A percentile compares a stretch with the other conserved stretches of the same genome.
These are phyloP conservation scores for Fusarium piperis DNA, from an alignment of 2,329 filamentous ascomycete species.

Conservation along the genomic window DNA sequence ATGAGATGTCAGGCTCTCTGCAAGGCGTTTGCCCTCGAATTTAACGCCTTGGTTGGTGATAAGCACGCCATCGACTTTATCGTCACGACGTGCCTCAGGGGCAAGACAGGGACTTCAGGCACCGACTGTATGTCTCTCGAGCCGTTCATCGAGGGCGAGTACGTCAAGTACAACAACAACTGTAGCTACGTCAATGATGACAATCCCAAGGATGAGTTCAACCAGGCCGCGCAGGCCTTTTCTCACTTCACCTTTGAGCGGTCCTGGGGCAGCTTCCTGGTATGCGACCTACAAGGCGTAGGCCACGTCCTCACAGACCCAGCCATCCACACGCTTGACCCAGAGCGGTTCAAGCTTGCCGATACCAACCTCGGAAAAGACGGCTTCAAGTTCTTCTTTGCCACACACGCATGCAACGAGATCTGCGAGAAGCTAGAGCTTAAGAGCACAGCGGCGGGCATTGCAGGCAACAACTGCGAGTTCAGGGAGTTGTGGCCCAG, in stretches of 20 bases:
- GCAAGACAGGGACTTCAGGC: conserved; percentile 4
- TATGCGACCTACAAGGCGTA: conserved; percentile 51
- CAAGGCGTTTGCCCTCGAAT: conserved; percentile 53
- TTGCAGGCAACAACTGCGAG: conserved; percentile 26
- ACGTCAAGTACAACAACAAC: conserved; percentile 54
- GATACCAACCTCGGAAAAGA: conserved; percentile 47
- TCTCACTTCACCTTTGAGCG: conserved; percentile 55
- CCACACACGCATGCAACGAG: conserved; percentile 47
- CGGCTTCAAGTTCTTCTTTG: conserved; percentile 53
- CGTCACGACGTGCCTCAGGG: conserved; percentile 45
- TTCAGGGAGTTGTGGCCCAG: conserved; percentile 48
- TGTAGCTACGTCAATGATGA: conserved; percentile 45
- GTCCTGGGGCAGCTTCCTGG: conserved; percentile 48
- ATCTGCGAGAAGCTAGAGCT: conserved; percentile 46
- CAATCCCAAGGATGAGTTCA: conserved; percentile 31
- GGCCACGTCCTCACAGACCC: conserved; percentile 50
- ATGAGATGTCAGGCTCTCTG: conserved; percentile 53
- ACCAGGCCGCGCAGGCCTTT: conserved; percentile 50
- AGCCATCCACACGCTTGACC: conserved; percentile 48
- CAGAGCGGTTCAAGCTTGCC: conserved; percentile 44
- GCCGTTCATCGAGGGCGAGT: conserved; percentile 48
- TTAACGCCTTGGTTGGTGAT: conserved; percentile 44
- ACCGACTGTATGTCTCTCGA: conserved; percentile 47
- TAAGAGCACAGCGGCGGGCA: conserved; percentile 36
- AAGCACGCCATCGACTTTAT: conserved; percentile 45